Evolutionary conservation across 495 filamentous ascomycete species (phyloP).

Genomic region (Aspergillus kassunensis): DNA sequence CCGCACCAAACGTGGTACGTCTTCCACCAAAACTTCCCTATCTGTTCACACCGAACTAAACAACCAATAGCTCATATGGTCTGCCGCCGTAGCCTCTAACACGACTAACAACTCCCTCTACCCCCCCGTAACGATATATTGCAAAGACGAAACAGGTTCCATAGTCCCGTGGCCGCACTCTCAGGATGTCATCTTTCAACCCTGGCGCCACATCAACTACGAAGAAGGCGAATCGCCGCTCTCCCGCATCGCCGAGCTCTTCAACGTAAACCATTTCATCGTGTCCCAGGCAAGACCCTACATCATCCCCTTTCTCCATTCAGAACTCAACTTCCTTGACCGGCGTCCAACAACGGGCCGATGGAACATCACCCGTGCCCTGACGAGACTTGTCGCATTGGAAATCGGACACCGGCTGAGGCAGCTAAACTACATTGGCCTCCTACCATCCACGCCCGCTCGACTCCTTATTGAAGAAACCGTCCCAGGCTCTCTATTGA

Average conservation of each 20-base stretch:
- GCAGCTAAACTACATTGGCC: conserved; percentile 73
- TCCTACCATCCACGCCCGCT: conserved; percentile 65
- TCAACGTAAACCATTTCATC: conserved; percentile 98
- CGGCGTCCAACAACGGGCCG: conserved; percentile 53
- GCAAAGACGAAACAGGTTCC: conserved; percentile 74
- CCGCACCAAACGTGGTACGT: conserved; percentile 88
- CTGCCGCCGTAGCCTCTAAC: conserved; percentile 89
- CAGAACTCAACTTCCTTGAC: conserved; percentile 73
- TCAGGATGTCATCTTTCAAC: conserved; percentile 61
- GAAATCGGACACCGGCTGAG: conserved; percentile 79
- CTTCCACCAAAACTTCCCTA: background rate
- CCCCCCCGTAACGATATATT: conserved; percentile 66
- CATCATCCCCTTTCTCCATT: conserved; percentile 81
- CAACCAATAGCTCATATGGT: conserved; percentile 70
- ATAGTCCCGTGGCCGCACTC: conserved; percentile 77
- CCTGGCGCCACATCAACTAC: conserved; percentile 65
- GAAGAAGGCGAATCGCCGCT: conserved; percentile 77
- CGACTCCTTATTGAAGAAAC: conserved; percentile 84
- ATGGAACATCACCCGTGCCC: conserved; percentile 54
- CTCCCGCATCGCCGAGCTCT: conserved; percentile 79
- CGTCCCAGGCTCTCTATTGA: conserved; percentile 75
- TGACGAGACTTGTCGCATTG: conserved; percentile 64
- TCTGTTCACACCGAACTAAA: background rate
- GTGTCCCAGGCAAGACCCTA: conserved; percentile 95
- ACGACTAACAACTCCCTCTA: conserved; percentile 66